Evolutionary conservation across 1,284 basidiomycete genomes (phyloP).

Genomic region (Ganoderma resinaceum): DNA sequence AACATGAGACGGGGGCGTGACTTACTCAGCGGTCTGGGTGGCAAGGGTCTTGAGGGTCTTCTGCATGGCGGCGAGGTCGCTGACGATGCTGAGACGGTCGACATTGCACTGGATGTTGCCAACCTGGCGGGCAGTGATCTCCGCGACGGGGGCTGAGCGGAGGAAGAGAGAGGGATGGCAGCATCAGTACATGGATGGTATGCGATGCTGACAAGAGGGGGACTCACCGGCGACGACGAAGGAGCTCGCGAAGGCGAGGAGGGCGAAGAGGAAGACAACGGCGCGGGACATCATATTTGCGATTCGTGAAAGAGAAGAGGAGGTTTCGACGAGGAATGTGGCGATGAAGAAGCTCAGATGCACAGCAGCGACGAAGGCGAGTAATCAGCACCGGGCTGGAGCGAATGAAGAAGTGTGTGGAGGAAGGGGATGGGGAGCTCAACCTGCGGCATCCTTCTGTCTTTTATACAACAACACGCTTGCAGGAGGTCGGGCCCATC

Average conservation of each 20-base stretch:
- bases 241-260: conserved; percentile 23
- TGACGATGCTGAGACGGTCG: conserved; percentile 43
- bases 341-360: background rate
- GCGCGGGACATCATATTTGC: conserved; percentile 22
- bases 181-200: background rate
- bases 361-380: conserved; percentile 7
- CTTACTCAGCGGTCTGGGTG: conserved; percentile 26
- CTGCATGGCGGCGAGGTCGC: conserved; percentile 38
- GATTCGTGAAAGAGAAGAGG: background rate
- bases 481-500: background rate
- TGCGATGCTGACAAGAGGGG: background rate
- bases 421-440: background rate
- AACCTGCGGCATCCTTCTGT: background rate
- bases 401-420: conserved; percentile 5
- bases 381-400: conserved; percentile 7
- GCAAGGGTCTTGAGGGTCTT: conserved; percentile 39
- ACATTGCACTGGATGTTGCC: conserved; percentile 45
- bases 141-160: conserved; percentile 18
- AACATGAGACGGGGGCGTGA: background rate
- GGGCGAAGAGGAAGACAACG: conserved; percentile 20
- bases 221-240: conserved; percentile 24
- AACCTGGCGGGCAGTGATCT: conserved; percentile 37
- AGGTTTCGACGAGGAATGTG: background rate
- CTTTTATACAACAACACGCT: background rate
- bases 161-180: background rate